Percentiles rank a stretch among this genome's conserved stretches.
These are phyloP conservation scores for Phytopythium litorale DNA, from an alignment of 352 stramenopile genomes.

Conservation along the genomic window DNA sequence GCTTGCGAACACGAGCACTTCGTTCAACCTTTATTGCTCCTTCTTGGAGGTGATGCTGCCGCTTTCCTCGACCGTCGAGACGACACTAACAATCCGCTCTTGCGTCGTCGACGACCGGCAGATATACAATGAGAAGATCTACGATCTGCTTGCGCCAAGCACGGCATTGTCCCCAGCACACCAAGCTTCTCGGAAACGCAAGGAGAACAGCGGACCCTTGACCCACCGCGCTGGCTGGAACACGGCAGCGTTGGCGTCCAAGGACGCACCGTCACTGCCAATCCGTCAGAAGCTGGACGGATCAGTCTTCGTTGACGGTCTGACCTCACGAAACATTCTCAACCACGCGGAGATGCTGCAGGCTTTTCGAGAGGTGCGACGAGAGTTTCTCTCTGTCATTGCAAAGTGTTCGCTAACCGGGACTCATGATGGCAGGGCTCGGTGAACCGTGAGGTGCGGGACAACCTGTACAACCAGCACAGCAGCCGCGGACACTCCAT, in stretches of 20 bases:
- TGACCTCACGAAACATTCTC: constrained; percentile 49
- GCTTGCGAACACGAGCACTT: constrained; percentile 10
- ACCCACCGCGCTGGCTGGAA: constrained; percentile 56
- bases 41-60: constrained; percentile 46
- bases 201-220: constrained; percentile 7
- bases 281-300: constrained; percentile 68
- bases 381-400: not conserved
- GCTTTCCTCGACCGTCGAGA: too few relatives aligned
- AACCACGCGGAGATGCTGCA: constrained; percentile 45
- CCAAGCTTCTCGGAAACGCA: constrained; percentile 9
- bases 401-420: not conserved
- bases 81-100: not conserved
- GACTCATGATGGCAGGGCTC: constrained; percentile 31
- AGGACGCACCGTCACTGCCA: constrained; percentile 46
- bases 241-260: constrained; percentile 21
- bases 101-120: constrained; percentile 7
- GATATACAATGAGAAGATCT: constrained; percentile 84
- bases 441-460: constrained; percentile 57
- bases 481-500: constrained; percentile 67
- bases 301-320: constrained; percentile 63
- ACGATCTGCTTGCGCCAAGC: constrained; percentile 52
- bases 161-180: not conserved
- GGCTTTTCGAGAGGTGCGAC: constrained; percentile 48
- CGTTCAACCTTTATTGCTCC: constrained; percentile 57
- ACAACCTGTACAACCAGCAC: constrained; percentile 75